These are phyloP conservation scores for Acer campestre DNA, from an alignment of 345 rosid genomes.

Conservation along the genomic window DNA sequence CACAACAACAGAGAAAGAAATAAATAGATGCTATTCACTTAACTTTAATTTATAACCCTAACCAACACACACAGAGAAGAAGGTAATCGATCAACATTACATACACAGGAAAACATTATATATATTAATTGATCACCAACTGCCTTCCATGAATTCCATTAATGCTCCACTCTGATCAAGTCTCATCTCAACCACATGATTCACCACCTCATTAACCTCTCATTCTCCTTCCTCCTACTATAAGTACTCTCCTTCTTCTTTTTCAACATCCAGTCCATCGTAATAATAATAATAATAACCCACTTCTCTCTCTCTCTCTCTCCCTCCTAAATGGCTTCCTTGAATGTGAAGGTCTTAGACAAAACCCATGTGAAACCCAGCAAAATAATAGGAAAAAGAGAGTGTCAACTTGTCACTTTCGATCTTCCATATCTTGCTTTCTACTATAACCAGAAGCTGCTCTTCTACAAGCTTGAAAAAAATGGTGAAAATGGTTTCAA, in stretches of 20 bases:
- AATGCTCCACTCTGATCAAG: slow-evolving; percentile 42
- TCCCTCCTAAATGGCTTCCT: slow-evolving; percentile 10
- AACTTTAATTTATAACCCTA: neutral
- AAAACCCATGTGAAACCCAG: slow-evolving; percentile 68
- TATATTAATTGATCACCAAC: slow-evolving; percentile 55
- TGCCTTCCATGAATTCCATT: slow-evolving; percentile 46
- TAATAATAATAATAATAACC: neutral
- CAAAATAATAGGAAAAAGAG: slow-evolving; percentile 59
- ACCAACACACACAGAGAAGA: neutral
- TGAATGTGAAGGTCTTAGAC: slow-evolving; percentile 43
- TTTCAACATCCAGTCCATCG: neutral
- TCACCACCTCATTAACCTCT: neutral
- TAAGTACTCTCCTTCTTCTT: slow-evolving; percentile 10
- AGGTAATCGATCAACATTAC: neutral
- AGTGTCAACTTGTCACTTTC: slow-evolving; percentile 73
- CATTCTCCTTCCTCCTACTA: slow-evolving; percentile 6
- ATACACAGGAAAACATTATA: neutral
- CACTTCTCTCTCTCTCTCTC: neutral
- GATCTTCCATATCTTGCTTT: slow-evolving; percentile 90
- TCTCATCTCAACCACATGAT: slow-evolving; percentile 42
- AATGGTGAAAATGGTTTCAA: slow-evolving; percentile 18
- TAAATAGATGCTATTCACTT: neutral
- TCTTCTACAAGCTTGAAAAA: slow-evolving; percentile 52
- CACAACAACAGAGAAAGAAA: neutral
- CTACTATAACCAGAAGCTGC: slow-evolving; percentile 88